phyloP scores from a whole-genome alignment of 495 filamentous ascomycete genomes.

The Sordaria brevicollis region DNA sequence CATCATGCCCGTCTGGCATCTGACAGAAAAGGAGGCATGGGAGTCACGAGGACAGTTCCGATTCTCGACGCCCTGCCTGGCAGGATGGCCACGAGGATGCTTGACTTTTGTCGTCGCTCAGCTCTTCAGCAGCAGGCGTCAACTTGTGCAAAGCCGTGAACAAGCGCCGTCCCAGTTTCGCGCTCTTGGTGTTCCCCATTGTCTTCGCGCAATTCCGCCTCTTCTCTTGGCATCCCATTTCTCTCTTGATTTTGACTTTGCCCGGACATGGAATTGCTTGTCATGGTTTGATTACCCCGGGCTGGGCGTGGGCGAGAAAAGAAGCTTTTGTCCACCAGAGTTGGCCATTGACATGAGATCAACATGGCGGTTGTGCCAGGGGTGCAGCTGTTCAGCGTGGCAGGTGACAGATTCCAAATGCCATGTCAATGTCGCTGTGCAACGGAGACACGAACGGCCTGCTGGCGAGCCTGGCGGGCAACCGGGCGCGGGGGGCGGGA shows the following conservation, averaged over 20 bases:
- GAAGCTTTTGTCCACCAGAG: neutral
- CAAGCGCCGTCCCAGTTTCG: neutral
- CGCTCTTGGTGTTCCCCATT: neutral
- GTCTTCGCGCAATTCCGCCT: neutral
- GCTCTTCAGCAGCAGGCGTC: neutral
- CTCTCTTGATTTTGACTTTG: neutral
- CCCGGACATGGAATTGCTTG: neutral
- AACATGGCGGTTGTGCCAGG: neutral
- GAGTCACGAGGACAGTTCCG: neutral
- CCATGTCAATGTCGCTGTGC: neutral
- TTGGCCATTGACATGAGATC: neutral
- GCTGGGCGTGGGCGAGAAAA: neutral
- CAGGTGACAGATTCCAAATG: neutral
- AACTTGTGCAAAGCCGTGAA: neutral
- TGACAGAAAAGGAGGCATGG: neutral
- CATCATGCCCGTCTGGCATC: neutral
- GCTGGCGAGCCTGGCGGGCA: too few relatives aligned
- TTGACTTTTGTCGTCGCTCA: neutral
- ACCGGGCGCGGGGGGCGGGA: neutral
- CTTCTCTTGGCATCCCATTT: neutral
- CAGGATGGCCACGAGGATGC: neutral
- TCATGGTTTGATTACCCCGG: neutral
- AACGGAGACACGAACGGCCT: neutral
- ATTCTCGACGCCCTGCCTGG: neutral
- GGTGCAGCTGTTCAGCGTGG: neutral